Evolutionary conservation across 805 yeast species (phyloP).

Genomic region (Sugiyamaella boreocaroliniensis): DNA sequence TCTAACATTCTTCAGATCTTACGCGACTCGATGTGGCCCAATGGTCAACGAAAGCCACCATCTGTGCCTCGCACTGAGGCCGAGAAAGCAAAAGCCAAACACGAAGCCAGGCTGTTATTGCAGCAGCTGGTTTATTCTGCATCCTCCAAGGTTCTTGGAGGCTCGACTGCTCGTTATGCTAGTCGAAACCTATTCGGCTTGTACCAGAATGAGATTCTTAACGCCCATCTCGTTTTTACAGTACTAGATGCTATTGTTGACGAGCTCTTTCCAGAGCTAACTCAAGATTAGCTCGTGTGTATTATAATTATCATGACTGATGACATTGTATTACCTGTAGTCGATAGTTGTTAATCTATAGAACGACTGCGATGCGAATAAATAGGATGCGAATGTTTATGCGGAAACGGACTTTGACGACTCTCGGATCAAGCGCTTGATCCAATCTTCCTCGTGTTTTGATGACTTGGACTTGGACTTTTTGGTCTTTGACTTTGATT

Average conservation of each 20-base stretch:
- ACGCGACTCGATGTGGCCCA: conserved; percentile 42
- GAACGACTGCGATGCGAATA: neutral
- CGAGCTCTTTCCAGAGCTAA: conserved; percentile 31
- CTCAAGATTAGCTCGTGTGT: neutral
- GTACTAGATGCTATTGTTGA: conserved; percentile 51
- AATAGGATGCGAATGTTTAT: neutral
- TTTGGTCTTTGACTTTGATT: neutral
- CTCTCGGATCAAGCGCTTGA: conserved; percentile 1
- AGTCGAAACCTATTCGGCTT: conserved; percentile 52
- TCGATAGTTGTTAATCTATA: no score
- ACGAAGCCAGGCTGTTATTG: conserved; percentile 53
- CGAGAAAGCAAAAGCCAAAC: conserved; percentile 48
- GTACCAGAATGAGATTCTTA: conserved; percentile 68
- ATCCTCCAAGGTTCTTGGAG: conserved; percentile 69
- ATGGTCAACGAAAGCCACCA: conserved; percentile 38
- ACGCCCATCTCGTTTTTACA: conserved; percentile 54
- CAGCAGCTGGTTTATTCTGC: conserved; percentile 55
- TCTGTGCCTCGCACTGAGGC: conserved; percentile 37
- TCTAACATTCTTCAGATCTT: conserved; percentile 20
- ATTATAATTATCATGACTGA: no score
- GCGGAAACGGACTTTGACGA: neutral
- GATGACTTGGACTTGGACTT: neutral
- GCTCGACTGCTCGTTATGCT: conserved; percentile 56
- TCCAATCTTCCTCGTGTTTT: conserved; percentile 4
- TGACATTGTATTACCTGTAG: no score